Conservation (phyloP, 2,329 filamentous ascomycete genomes). For the Pestalotiopsis sp. region DNA sequence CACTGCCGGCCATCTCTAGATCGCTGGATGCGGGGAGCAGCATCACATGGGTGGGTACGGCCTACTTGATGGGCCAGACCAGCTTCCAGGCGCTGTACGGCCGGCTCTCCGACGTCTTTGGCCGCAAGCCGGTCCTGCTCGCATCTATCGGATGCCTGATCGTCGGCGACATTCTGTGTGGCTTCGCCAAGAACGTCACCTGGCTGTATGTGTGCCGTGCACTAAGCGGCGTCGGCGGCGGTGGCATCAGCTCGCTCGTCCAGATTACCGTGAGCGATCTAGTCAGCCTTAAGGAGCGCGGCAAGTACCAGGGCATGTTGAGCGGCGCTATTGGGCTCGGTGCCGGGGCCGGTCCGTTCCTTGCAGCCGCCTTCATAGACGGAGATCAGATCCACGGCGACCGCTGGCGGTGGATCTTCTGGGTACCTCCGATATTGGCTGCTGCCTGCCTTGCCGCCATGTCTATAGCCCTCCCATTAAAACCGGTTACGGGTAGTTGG, state of each 20-base stretch:
- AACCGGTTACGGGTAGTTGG: slow-evolving; percentile 16
- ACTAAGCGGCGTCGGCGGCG: slow-evolving; percentile 30
- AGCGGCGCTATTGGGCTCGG: slow-evolving; percentile 25
- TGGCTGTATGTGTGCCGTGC: slow-evolving; percentile 33
- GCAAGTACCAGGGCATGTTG: slow-evolving; percentile 37
- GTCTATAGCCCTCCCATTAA: slow-evolving; percentile 21
- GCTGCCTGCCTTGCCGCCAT: slow-evolving; percentile 14
- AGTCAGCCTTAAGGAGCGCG: slow-evolving; percentile 35
- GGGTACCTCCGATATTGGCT: slow-evolving; percentile 23
- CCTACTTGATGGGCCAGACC: slow-evolving; percentile 13
- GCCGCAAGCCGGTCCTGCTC: slow-evolving; percentile 9
- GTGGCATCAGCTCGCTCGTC: slow-evolving; percentile 30
- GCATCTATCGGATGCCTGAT: slow-evolving; percentile 8
- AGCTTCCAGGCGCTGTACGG: slow-evolving; percentile 9
- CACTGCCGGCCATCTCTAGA: slow-evolving; percentile 7
- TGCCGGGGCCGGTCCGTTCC: slow-evolving; percentile 26
- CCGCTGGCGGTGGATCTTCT: slow-evolving; percentile 25
- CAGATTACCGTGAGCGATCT: slow-evolving; percentile 40
- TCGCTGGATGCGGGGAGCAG: slow-evolving; percentile 2
- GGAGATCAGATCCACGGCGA: slow-evolving; percentile 16
- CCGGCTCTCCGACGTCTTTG: slow-evolving; percentile 13
- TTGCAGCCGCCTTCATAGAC: slow-evolving; percentile 19
- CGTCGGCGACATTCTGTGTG: slow-evolving; percentile 21
- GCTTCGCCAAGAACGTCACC: slow-evolving; percentile 25
- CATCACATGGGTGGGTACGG: slow-evolving; percentile 9